phyloP scores from a whole-genome alignment of 495 filamentous ascomycete species.

The Acidiella bohemica region DNA sequence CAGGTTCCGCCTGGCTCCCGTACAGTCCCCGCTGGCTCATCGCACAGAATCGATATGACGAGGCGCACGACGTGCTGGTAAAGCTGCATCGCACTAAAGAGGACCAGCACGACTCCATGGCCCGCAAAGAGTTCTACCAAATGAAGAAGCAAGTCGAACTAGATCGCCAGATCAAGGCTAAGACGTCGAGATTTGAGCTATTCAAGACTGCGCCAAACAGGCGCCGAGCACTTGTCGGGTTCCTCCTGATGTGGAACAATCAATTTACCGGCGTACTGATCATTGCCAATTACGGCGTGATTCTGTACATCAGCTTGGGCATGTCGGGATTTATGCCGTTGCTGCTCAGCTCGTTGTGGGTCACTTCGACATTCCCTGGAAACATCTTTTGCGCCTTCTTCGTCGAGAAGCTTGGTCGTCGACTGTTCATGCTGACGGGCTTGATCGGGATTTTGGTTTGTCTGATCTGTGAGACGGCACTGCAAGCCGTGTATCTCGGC shows the following conservation, averaged over 20 bases:
- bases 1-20: slow-evolving; percentile 12
- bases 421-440: slow-evolving; percentile 16
- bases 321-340: slow-evolving; percentile 18
- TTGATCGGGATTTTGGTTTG: slow-evolving; percentile 10
- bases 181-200: slow-evolving; percentile 11
- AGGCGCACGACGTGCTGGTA: slow-evolving; percentile 15
- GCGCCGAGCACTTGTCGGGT: slow-evolving; percentile 14
- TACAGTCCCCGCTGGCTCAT: slow-evolving; percentile 20
- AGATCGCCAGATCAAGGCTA: slow-evolving; percentile 18
- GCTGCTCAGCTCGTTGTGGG: slow-evolving; percentile 17
- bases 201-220: slow-evolving; percentile 19
- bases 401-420: slow-evolving; percentile 17
- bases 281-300: slow-evolving; percentile 19
- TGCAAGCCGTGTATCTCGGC: slow-evolving; percentile 16
- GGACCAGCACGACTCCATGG: slow-evolving; percentile 8
- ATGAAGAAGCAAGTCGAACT: slow-evolving; percentile 21
- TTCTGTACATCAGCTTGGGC: slow-evolving; percentile 16
- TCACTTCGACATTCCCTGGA: slow-evolving; percentile 18
- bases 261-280: slow-evolving; percentile 19
- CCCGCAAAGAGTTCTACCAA: slow-evolving; percentile 19
- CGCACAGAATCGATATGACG: slow-evolving; percentile 15
- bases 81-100: slow-evolving; percentile 9
- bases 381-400: slow-evolving; percentile 20
- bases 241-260: slow-evolving; percentile 15
- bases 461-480: slow-evolving; percentile 12